Evolutionary conservation across 2,329 filamentous ascomycete genomes (phyloP), one percentile per base, ranked within the genome.

Genomic region (Cladorrhinum sp.): DNA sequence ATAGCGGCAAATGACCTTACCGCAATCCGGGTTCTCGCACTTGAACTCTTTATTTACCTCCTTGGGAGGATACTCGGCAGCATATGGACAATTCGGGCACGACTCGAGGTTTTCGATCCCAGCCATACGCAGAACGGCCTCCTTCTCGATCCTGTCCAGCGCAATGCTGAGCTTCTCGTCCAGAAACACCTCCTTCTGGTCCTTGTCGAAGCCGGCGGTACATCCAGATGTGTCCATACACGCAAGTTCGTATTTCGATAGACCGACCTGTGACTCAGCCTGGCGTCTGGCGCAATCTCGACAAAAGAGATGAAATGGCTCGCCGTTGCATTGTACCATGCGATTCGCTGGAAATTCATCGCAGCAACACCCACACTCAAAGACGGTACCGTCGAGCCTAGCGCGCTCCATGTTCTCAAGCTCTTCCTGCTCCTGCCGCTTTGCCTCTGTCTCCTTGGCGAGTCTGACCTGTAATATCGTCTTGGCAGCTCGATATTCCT

Each of bases 11-110:
- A 82, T 89, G 53, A 84, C 76, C 41, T 81, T 80, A 63, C 76
- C 76, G 70, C 92, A 96, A 0, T 84, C 81, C 0, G 81, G 79
- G 59, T 86, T 87, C 56, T 83, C 77, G 73, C 92, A 96, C 2
- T 79, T 78, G 64, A 96, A 96, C 68, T 93, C 89, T 62, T 81
- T 86, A 71, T 93, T 82, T 18, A 84, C 75, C 18, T 89, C 84
- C 1, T 89, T 75, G 0, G 89, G 83, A 0, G 84, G 85, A 64
- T 85, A 90, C 61, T 92, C 88, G 32, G 86, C 89, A 48, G 90
- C 91, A 76, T 85, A 96, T 22, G 90, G 86, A 72, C 92, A 96
- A 69, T 92, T 95, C 0, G 91, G 91, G 66, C 92, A 96, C 29
- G 83, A 85, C 29, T 84, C 89, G 1, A 96, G 81, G 62, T 87